A percentile compares a stretch with the other conserved stretches of the same genome.
These are phyloP conservation scores for Fusarium pininemorale DNA, from an alignment of 2,329 filamentous ascomycete genomes.

Conservation along the genomic window DNA sequence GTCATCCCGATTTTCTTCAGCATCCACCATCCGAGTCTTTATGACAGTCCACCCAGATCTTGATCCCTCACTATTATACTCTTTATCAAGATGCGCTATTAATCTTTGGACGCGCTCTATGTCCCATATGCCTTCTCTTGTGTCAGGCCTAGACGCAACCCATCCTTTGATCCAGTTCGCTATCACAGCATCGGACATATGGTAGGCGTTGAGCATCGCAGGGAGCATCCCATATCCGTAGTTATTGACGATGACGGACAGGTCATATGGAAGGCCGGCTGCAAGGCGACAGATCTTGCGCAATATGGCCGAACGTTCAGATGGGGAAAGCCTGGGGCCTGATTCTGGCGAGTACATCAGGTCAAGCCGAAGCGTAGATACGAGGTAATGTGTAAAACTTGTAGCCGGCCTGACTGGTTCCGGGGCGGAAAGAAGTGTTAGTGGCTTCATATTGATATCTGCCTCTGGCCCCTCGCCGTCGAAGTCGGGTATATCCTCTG, in stretches of 20 bases:
- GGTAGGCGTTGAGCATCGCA: constrained; percentile 27
- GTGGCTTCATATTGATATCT: background rate
- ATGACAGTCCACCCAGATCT: constrained; percentile 19
- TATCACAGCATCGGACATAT: constrained; percentile 7
- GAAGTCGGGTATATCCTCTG: constrained; percentile 2
- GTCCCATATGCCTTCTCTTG: constrained; percentile 32
- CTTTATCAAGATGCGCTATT: constrained; percentile 19
- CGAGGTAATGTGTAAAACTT: constrained; percentile 23
- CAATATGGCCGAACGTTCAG: background rate
- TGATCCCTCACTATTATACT: constrained; percentile 13
- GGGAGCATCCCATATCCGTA: constrained; percentile 32
- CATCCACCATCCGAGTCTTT: constrained; percentile 24
- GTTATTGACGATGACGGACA: constrained; percentile 21
- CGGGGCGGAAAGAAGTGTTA: background rate
- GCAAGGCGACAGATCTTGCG: constrained; percentile 23
- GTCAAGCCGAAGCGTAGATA: constrained; percentile 20
- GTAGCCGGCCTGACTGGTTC: constrained; percentile 27
- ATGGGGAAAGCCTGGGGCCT: background rate
- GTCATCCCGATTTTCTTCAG: background rate
- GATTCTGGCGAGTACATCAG: constrained; percentile 14
- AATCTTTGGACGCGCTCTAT: constrained; percentile 19
- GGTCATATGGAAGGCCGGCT: background rate
- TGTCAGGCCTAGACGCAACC: constrained; percentile 8
- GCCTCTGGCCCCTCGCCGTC: background rate
- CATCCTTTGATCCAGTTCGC: constrained; percentile 21